Conservation (phyloP, 2,329 filamentous ascomycete genomes). For the Elsinoe necatrix region DNA sequence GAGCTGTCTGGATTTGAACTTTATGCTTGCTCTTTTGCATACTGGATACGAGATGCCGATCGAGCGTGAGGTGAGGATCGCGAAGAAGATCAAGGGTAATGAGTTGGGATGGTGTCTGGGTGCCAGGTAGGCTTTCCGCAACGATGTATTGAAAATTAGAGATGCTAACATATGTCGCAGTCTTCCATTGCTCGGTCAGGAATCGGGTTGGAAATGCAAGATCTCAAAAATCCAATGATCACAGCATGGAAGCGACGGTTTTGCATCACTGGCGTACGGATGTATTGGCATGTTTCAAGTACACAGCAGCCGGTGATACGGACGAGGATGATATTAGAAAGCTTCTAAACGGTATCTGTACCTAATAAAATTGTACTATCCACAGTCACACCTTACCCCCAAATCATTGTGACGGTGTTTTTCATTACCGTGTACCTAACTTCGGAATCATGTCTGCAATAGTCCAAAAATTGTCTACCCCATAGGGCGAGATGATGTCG, state of each 20-base stretch:
- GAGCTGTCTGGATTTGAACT: slow-evolving; percentile 90
- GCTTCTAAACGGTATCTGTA: neutral
- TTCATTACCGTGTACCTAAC: neutral
- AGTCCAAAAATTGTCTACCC: too few species aligned
- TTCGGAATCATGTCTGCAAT: too few species aligned
- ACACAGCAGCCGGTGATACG: neutral
- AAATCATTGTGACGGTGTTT: neutral
- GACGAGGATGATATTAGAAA: neutral
- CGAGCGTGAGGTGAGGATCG: slow-evolving; percentile 90
- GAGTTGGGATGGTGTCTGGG: slow-evolving; percentile 97
- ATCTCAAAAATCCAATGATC: slow-evolving; percentile 55
- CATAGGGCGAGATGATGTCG: neutral
- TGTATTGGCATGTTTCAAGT: neutral
- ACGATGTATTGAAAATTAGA: slow-evolving; percentile 5
- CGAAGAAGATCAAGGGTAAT: slow-evolving; percentile 97
- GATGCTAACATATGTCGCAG: slow-evolving; percentile 44
- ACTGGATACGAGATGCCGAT: slow-evolving; percentile 98
- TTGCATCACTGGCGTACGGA: neutral
- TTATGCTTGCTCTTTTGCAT: slow-evolving; percentile 87
- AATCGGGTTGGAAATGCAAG: slow-evolving; percentile 85
- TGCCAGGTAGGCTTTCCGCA: slow-evolving; percentile 60
- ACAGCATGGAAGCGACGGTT: neutral
- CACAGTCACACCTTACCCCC: too few species aligned
- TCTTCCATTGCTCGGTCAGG: slow-evolving; percentile 70
- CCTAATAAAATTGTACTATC: slow-evolving; percentile 5